phyloP scores from a whole-genome alignment of 306 rosid genomes.

The Acacia crassicarpa region DNA sequence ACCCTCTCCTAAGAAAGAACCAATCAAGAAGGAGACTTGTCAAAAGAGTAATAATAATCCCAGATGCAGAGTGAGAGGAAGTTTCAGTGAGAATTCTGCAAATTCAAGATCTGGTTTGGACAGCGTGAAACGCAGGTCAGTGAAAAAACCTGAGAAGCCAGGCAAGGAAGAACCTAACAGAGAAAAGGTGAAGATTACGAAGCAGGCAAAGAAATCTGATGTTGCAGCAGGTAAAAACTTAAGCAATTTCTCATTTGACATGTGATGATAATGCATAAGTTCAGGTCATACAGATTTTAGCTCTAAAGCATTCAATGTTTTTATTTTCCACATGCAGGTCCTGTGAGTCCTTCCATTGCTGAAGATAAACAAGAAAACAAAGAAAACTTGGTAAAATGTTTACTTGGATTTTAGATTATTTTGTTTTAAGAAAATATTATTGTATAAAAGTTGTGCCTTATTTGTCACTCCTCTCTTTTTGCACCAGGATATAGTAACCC shows the following conservation, averaged over 20 bases:
- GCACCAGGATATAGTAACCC: background rate
- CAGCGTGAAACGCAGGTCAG: conserved; percentile 34
- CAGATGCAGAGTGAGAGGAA: conserved; percentile 39
- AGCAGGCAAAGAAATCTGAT: conserved; percentile 48
- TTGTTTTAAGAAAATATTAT: background rate
- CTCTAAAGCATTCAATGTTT: background rate
- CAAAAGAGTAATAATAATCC: conserved; percentile 40
- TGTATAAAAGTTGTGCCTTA: background rate
- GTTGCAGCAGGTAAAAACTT: conserved; percentile 46
- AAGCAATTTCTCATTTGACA: background rate
- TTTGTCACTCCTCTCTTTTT: background rate
- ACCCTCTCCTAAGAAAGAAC: conserved; percentile 32
- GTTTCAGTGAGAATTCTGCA: conserved; percentile 42
- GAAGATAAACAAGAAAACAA: conserved; percentile 46
- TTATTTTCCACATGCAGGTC: conserved; percentile 26
- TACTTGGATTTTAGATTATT: background rate
- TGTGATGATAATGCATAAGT: background rate
- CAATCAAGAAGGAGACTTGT: conserved; percentile 42
- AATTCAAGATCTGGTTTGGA: conserved; percentile 49
- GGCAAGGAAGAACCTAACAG: conserved; percentile 48
- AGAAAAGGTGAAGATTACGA: conserved; percentile 14
- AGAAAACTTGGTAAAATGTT: conserved; percentile 55
- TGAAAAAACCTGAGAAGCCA: conserved; percentile 58
- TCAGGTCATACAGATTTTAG: background rate
- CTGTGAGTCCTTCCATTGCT: conserved; percentile 27